A percentile compares a stretch with the other conserved stretches of the same genome.
These are phyloP conservation scores for Cladosporium sp. DNA, from an alignment of 2,329 filamentous ascomycete species.

Conservation along the genomic window DNA sequence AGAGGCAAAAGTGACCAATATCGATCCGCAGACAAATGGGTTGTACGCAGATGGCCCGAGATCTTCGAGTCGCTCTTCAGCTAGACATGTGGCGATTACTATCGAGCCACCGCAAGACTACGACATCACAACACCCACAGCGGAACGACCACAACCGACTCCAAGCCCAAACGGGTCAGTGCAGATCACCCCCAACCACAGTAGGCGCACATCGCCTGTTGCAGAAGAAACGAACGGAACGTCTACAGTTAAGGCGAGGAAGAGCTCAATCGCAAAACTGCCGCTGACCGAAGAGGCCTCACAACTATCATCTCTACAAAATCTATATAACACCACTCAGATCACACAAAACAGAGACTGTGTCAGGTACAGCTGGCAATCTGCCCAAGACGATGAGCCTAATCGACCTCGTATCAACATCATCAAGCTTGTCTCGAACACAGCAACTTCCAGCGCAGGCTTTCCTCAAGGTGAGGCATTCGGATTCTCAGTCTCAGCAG, in stretches of 20 bases:
- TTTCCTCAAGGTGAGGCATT: conserved; percentile 73
- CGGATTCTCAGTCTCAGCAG: conserved; percentile 77
- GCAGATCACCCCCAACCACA: background rate
- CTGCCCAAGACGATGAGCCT: conserved; percentile 38
- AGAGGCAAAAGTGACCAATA: background rate
- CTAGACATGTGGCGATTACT: background rate
- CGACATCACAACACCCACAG: background rate
- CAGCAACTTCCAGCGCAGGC: conserved; percentile 72
- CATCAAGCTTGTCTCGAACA: conserved; percentile 79
- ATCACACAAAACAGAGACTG: conserved; percentile 34
- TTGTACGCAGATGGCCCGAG: background rate
- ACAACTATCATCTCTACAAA: conserved; percentile 6
- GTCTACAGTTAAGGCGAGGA: background rate
- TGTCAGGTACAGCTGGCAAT: conserved; percentile 42
- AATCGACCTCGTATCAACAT: conserved; percentile 46
- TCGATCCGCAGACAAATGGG: background rate
- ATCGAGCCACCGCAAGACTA: background rate
- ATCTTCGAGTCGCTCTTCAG: background rate
- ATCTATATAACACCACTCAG: conserved; percentile 26
- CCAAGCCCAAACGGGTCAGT: background rate
- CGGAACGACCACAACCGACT: background rate
- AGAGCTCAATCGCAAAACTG: conserved; percentile 11
- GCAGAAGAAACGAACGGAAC: background rate
- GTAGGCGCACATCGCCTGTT: conserved; percentile 8
- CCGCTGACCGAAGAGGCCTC: background rate